Percentiles rank a stretch among this genome's conserved stretches.
Evolutionary conservation across 2,329 filamentous ascomycete species (phyloP).

Genomic region (Drechmeria coniospora): DNA sequence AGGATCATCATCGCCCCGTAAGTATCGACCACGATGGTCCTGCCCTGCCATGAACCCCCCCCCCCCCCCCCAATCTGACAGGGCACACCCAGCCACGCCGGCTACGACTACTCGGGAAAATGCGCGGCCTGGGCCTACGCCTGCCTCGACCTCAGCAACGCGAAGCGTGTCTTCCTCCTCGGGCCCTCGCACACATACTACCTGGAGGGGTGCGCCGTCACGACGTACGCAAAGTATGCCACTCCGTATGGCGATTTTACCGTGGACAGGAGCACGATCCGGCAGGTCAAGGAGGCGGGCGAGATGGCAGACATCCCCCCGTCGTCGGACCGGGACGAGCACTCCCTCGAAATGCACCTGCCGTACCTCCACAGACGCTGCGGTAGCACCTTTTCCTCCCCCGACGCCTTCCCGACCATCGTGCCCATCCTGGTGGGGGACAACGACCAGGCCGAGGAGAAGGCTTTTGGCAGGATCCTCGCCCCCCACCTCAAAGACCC

Average conservation of each 20-base stretch:
- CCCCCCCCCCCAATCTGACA: no score
- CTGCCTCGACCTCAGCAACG: conserved; percentile 63
- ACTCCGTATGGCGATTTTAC: conserved; percentile 59
- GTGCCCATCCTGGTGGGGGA: conserved; percentile 78
- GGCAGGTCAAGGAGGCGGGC: conserved; percentile 26
- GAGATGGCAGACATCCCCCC: conserved; percentile 40
- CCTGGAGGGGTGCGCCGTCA: conserved; percentile 61
- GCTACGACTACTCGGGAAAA: conserved; percentile 80
- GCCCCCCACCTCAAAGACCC: conserved; percentile 64
- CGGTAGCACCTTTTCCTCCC: conserved; percentile 30
- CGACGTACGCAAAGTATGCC: conserved; percentile 52
- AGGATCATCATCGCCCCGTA: conserved; percentile 88
- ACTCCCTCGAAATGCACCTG: conserved; percentile 93
- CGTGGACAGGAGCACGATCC: conserved; percentile 44
- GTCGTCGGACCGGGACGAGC: conserved; percentile 61
- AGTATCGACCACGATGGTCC: conserved; percentile 24
- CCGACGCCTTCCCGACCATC: conserved; percentile 51
- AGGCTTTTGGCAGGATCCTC: conserved; percentile 51
- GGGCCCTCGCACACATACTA: conserved; percentile 86
- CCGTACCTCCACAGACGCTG: conserved; percentile 80
- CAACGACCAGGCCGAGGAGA: conserved; percentile 49
- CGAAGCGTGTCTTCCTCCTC: conserved; percentile 79
- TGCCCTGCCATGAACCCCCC: no score
- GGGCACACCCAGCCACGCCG: conserved; percentile 62
- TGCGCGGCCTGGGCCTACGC: conserved; percentile 95